Conservation (phyloP, 2,329 filamentous ascomycete genomes). For the Stemphylium beticola region DNA sequence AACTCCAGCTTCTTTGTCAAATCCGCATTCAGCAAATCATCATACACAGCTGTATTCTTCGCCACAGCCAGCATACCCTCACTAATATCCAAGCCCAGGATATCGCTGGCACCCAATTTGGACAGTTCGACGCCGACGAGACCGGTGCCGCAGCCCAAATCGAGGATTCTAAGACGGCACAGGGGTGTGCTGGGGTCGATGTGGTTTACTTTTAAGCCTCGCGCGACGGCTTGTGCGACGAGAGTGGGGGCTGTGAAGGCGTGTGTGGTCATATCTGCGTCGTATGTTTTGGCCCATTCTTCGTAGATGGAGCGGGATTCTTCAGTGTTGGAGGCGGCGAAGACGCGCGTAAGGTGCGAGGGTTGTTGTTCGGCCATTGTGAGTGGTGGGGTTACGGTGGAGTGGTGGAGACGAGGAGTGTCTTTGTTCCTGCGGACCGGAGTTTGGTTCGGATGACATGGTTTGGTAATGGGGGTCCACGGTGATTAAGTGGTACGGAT, state of each 20-base stretch:
- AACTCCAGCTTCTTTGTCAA: constrained; percentile 54
- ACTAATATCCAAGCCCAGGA: constrained; percentile 62
- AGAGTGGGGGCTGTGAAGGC: constrained; percentile 53
- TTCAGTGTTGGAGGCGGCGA: constrained; percentile 42
- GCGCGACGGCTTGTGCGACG: constrained; percentile 34
- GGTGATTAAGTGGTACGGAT: too few relatives aligned
- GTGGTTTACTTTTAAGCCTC: constrained; percentile 23
- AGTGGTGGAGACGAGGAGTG: too few relatives aligned
- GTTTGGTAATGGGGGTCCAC: too few relatives aligned
- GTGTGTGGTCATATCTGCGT: constrained; percentile 50
- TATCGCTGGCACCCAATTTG: constrained; percentile 51
- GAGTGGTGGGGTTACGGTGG: too few relatives aligned
- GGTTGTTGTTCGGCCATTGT: background rate
- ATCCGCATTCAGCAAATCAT: constrained; percentile 54
- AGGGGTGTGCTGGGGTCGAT: constrained; percentile 13
- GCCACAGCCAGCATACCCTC: constrained; percentile 62
- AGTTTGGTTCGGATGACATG: too few relatives aligned
- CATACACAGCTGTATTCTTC: constrained; percentile 56
- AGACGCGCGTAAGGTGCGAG: constrained; percentile 39
- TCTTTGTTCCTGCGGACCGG: too few relatives aligned
- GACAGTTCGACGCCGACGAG: constrained; percentile 59
- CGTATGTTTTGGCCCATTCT: constrained; percentile 56
- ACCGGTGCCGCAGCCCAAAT: constrained; percentile 64
- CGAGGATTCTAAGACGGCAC: constrained; percentile 51
- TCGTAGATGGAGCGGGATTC: constrained; percentile 53